Conservation (phyloP, 2,329 filamentous ascomycete genomes). For the Aspergillus sp. region DNA sequence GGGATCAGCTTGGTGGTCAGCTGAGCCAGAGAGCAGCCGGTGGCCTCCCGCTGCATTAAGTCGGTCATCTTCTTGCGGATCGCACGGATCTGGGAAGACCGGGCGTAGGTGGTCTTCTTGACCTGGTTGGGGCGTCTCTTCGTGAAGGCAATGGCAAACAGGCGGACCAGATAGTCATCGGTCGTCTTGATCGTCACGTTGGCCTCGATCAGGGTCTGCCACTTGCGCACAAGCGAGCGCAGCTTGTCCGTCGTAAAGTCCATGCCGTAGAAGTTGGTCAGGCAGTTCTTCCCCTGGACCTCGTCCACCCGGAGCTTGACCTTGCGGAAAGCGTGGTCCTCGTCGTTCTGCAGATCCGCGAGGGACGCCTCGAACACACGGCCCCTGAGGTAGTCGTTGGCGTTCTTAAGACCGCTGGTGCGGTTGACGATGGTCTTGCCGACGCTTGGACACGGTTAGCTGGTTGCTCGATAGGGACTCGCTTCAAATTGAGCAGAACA, state of each 20-base stretch:
- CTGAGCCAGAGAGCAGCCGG: constrained; percentile 88
- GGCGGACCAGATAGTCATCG: constrained; percentile 97
- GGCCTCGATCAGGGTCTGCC: constrained; percentile 98
- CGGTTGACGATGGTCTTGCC: constrained; percentile 99
- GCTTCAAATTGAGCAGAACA: constrained; percentile 31
- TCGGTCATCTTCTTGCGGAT: constrained; percentile 99
- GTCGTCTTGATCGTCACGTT: constrained; percentile 99
- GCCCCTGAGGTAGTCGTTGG: constrained; percentile 97
- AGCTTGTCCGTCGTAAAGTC: constrained; percentile 99
- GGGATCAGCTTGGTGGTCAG: constrained; percentile 98
- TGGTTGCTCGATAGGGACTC: not conserved
- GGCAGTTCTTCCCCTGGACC: constrained; percentile 99
- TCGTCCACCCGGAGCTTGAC: constrained; percentile 97
- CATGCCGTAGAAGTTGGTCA: constrained; percentile 99
- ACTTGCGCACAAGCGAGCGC: constrained; percentile 97
- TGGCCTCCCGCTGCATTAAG: constrained; percentile 94
- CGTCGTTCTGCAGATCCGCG: constrained; percentile 98
- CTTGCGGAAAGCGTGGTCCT: constrained; percentile 99
- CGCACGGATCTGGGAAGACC: constrained; percentile 89
- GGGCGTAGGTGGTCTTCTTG: constrained; percentile 99
- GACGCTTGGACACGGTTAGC: constrained; percentile 55
- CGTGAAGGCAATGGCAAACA: constrained; percentile 99
- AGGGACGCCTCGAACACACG: constrained; percentile 98
- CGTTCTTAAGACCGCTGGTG: constrained; percentile 99
- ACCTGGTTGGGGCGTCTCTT: constrained; percentile 99